phyloP scores from a whole-genome alignment of 805 yeast species.

The Yamadazyma nakazawae region DNA sequence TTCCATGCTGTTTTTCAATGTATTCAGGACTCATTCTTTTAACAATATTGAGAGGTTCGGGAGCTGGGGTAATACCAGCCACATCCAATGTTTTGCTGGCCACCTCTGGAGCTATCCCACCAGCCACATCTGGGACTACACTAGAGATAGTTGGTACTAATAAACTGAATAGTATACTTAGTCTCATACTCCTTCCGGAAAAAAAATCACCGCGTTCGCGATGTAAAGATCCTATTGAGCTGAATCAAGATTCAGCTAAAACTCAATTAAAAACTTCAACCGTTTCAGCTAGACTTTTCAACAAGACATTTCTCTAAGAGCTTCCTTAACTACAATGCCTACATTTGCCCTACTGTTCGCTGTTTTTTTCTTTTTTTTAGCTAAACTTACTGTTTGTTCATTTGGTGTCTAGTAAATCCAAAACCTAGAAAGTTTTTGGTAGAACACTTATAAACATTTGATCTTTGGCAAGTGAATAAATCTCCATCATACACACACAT shows the following conservation, averaged over 20 bases:
- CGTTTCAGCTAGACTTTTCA: background rate
- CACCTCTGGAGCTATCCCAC: background rate
- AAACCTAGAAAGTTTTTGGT: conserved; percentile 1
- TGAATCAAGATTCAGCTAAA: too few species aligned
- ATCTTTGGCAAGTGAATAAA: conserved; percentile 7
- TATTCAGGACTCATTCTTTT: conserved; percentile 14
- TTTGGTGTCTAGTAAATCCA: background rate
- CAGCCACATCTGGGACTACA: background rate
- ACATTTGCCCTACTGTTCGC: too few species aligned
- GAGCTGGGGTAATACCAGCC: background rate
- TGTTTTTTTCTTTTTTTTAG: too few species aligned
- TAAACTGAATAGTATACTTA: background rate
- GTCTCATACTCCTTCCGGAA: background rate
- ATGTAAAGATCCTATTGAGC: too few species aligned
- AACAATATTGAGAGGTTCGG: conserved; percentile 6
- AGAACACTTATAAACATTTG: background rate
- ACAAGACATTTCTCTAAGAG: too few species aligned
- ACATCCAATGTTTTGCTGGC: background rate
- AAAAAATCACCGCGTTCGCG: background rate
- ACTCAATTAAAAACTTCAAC: background rate
- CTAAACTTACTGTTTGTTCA: background rate
- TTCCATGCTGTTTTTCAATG: conserved; percentile 8
- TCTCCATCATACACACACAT: conserved; percentile 10
- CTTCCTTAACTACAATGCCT: too few species aligned
- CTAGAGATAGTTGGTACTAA: background rate